Percentiles rank a stretch among this genome's conserved stretches.
Conservation (phyloP, 805 yeast species). For the Saccharomyces kudriavzevii region DNA sequence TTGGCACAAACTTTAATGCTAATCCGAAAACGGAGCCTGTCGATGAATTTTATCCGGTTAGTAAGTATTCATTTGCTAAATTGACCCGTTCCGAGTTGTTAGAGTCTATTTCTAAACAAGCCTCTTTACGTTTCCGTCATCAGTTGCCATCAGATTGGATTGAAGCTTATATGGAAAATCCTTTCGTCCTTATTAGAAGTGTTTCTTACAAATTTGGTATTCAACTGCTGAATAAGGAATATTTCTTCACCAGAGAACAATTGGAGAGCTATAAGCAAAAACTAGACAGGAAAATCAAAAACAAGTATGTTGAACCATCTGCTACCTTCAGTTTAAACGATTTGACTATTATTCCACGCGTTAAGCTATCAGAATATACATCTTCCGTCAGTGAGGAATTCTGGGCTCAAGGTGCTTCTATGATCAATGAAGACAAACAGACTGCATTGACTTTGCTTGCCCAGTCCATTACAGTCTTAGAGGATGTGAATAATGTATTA, state of each 20-base stretch:
- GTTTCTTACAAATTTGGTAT: conserved; percentile 74
- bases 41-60: conserved; percentile 38
- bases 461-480: conserved; percentile 66
- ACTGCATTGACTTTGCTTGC: conserved; percentile 55
- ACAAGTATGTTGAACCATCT: conserved; percentile 22
- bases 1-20: conserved; percentile 44
- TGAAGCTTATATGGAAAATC: conserved; percentile 31
- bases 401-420: conserved; percentile 50
- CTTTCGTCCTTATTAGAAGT: conserved; percentile 49
- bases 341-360: conserved; percentile 64
- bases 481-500: conserved; percentile 75
- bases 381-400: conserved; percentile 69
- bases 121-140: conserved; percentile 55
- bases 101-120: conserved; percentile 43
- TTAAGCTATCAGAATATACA: conserved; percentile 61
- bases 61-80: conserved; percentile 35
- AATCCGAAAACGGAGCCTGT: conserved; percentile 37
- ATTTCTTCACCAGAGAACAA: conserved; percentile 35
- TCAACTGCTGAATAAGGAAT: conserved; percentile 56
- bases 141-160: conserved; percentile 45
- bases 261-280: conserved; percentile 26
- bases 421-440: conserved; percentile 36
- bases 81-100: conserved; percentile 42
- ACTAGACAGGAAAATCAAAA: conserved; percentile 33
- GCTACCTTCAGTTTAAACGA: conserved; percentile 53